Base-by-base conservation (phyloP, 768 basidiomycete species). In the Tylopilus subfusipes region DNA sequence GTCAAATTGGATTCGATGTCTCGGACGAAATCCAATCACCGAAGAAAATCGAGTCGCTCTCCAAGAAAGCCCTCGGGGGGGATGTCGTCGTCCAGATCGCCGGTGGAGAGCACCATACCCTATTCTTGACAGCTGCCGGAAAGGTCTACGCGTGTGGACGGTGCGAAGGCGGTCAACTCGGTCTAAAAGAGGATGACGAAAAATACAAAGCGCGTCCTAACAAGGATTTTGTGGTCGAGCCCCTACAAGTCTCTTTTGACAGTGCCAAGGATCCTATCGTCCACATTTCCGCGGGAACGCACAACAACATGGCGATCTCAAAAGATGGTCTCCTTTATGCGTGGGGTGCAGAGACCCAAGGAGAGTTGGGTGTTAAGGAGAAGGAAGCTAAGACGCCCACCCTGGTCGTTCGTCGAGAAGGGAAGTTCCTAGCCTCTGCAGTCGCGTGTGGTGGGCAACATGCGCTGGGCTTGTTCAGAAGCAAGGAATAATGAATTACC, bases 141-240 rank as follows among this genome's bases (percentile, higher is more conserved):
- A 82, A 84, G 56, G 90, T 98, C 1, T 96, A 82, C 68, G 90
- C 85, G 2, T 89, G 87, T 63, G 96, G 96, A 3, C 85, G 94
- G 34, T 84, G 82, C 42, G 91, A 94, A 60, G 84, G 83, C 34
- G 83, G 87, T 33, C 93, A 97, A 63, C 80, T 96, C 29, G 96
- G 96, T 12, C 76, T 90, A 33, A 42, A 39, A 12, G 82, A 86
- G 53, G 84, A 89, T 57, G 83, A 96, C 59, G 77, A 78, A 5
- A 88, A 82, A 21, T 79, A 85, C 62, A 72, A 82, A 51, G 78
- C 83, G 36, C 77, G 78, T 13, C 64, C 70, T 33, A 68, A 80
- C 52, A 72, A 77, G 4, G 84, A 88, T 59, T 86, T 84, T 62
- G 65, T 95, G 31, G 60, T 77, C 9, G 79, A 81, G 52, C 92